These are phyloP conservation scores for Neophaeococcomyces mojaviensis DNA, from an alignment of 2,329 filamentous ascomycete genomes.

Conservation along the genomic window DNA sequence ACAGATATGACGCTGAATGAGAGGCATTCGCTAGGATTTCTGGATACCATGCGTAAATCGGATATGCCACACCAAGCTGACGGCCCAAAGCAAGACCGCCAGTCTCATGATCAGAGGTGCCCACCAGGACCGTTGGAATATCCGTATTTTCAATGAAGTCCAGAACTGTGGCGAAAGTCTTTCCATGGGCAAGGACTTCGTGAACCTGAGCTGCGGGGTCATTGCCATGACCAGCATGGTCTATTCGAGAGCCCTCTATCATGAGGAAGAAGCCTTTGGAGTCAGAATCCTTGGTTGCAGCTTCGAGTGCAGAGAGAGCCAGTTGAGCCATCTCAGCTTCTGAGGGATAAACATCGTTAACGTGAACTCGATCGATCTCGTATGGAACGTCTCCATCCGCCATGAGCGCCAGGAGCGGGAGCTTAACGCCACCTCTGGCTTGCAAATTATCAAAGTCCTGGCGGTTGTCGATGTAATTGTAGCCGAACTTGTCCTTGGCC, in stretches of 20 bases:
- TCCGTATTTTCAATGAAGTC: conserved; percentile 73
- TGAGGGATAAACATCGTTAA: conserved; percentile 75
- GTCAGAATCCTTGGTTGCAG: conserved; percentile 73
- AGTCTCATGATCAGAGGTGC: conserved; percentile 93
- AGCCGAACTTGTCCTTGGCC: conserved; percentile 66
- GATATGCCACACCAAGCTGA: conserved; percentile 58
- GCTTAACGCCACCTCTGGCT: conserved; percentile 54
- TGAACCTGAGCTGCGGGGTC: conserved; percentile 78
- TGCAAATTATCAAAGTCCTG: conserved; percentile 68
- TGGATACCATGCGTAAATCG: conserved; percentile 74
- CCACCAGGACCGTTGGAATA: conserved; percentile 71
- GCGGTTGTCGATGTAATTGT: conserved; percentile 67
- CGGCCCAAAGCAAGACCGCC: conserved; percentile 77
- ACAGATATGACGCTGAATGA: conserved; percentile 63
- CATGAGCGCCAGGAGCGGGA: conserved; percentile 82
- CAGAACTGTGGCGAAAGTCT: conserved; percentile 70
- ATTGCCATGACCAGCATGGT: conserved; percentile 84
- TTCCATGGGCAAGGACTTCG: conserved; percentile 93
- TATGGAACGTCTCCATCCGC: conserved; percentile 79
- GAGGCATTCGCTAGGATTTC: conserved; percentile 72
- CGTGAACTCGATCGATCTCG: conserved; percentile 78
- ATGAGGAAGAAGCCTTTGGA: conserved; percentile 89
- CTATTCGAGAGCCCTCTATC: conserved; percentile 94
- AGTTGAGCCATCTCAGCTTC: conserved; percentile 85
- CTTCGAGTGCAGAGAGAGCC: conserved; percentile 69